These are phyloP conservation scores for Penicillium sp. DNA, from an alignment of 2,329 filamentous ascomycete genomes.

Conservation along the genomic window DNA sequence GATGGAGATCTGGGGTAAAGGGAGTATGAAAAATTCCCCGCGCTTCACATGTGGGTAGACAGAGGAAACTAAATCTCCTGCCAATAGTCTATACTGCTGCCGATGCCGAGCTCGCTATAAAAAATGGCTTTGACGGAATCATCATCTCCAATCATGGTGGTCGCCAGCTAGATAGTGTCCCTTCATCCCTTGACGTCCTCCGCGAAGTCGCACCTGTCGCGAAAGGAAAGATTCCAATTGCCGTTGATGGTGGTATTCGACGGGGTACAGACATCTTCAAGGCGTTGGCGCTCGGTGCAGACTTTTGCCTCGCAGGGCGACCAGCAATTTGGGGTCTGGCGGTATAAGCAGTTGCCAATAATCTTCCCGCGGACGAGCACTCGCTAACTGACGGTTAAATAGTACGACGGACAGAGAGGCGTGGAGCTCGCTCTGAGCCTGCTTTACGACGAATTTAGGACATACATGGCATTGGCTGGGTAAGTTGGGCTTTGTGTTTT, in stretches of 20 bases:
- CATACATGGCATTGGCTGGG: not conserved
- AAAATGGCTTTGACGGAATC: slow-evolving; percentile 13
- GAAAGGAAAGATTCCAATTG: slow-evolving; percentile 10
- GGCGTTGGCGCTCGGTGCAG: slow-evolving; percentile 11
- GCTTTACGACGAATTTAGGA: not conserved
- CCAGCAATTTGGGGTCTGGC: too few relatives aligned
- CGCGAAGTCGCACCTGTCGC: slow-evolving; percentile 4
- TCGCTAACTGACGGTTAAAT: not conserved
- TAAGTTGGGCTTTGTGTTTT: not conserved
- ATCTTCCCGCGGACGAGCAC: too few relatives aligned
- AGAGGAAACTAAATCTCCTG: too few relatives aligned
- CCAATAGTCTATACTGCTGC: slow-evolving; percentile 7
- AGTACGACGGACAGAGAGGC: not conserved
- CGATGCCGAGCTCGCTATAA: slow-evolving; percentile 8
- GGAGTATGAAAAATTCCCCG: slow-evolving; percentile 18
- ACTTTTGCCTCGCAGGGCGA: not conserved
- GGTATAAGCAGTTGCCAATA: too few relatives aligned
- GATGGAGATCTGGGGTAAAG: slow-evolving; percentile 31
- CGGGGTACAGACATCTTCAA: slow-evolving; percentile 17
- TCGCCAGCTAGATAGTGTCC: slow-evolving; percentile 9
- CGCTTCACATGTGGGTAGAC: too few relatives aligned
- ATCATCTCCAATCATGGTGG: too few relatives aligned
- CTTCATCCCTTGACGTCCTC: slow-evolving; percentile 7
- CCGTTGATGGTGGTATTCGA: slow-evolving; percentile 14
- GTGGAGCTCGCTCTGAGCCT: not conserved